Base-by-base conservation (phyloP, 495 filamentous ascomycete genomes). In the Aspergillus campestris region DNA sequence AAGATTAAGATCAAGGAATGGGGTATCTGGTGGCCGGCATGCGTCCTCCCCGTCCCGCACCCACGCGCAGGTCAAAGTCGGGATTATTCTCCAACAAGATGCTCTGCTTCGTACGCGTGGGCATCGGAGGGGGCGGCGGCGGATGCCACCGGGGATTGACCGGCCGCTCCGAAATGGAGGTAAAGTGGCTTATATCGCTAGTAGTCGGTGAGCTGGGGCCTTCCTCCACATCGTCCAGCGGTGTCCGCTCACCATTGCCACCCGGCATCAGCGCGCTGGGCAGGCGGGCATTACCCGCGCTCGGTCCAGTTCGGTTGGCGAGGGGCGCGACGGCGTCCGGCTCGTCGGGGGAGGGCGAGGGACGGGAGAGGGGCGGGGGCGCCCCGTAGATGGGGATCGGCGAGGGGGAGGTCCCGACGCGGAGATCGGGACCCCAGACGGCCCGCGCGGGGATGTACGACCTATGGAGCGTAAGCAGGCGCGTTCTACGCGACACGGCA, bases 311-410 rank as follows among this genome's bases (percentile, higher is more conserved):
- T 45, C 64, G 59, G 47, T 73, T 73, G 38, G 70, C 84, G 60
- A 96, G 83, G 15, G 92, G 92, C 45, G 94, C 89, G 13, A 92
- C 83, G 60, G 96, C 92, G 75, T 98, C 92, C 59, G 91, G 95
- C 65, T 96, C 96, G 46, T 76, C 64, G 36, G 73, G 71, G 8
- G 75, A 73, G 24, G 58, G 64, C 4, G 18, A 2, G 12, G 58
- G 59, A 39, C 77, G 61, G 36, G 57, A 24, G 18, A 24, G 18
- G 18, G 18, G 18, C 18, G 35, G 47, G 8, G 46, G 34, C 37
- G 45, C 14, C n/a, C 49, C 49, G 31, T 50, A 49, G 3, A 14
- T 44, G 28, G 52, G 43, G 28, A 41, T 40, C 3, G 53, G 49
- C 8, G 47, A 40, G 18, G 48, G 45, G 9, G 54, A 33, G 31